phyloP scores from a whole-genome alignment of 202 grass and related monocot species.

The Saccharum hybrid region DNA sequence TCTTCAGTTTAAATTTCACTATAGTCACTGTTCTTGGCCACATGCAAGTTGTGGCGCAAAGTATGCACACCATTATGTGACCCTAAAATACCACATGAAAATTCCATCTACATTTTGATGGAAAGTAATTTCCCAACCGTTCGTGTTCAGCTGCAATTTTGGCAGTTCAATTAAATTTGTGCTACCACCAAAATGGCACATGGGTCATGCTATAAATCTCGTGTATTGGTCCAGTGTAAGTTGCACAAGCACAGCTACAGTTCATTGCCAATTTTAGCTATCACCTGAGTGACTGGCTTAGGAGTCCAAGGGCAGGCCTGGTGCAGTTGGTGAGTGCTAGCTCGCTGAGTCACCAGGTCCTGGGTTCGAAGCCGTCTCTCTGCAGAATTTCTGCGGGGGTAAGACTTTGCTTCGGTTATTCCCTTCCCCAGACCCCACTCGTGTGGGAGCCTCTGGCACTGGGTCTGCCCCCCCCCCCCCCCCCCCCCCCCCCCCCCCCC shows the following conservation, averaged over 20 bases:
- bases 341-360: no score
- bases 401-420: no score
- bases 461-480: no score
- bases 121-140: not conserved
- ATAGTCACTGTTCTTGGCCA: not conserved
- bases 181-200: not conserved
- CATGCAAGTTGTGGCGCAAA: slow-evolving; percentile 6
- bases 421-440: no score
- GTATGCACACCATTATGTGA: not conserved
- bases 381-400: no score
- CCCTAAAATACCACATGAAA: not conserved
- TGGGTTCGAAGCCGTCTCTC: no score
- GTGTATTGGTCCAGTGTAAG: not conserved
- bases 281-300: slow-evolving; percentile 4
- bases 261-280: not conserved
- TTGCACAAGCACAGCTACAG: not conserved
- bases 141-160: not conserved
- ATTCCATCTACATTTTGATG: slow-evolving; percentile 3
- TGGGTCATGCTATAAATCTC: not conserved
- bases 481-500: no score
- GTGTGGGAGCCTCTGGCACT: no score
- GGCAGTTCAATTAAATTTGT: not conserved
- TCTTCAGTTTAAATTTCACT: slow-evolving; percentile 20
- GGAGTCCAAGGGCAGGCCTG: not conserved
- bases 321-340: no score